These are phyloP conservation scores for Aspergillus ochraceoroseus DNA, from an alignment of 2,329 filamentous ascomycete species.

Conservation along the genomic window DNA sequence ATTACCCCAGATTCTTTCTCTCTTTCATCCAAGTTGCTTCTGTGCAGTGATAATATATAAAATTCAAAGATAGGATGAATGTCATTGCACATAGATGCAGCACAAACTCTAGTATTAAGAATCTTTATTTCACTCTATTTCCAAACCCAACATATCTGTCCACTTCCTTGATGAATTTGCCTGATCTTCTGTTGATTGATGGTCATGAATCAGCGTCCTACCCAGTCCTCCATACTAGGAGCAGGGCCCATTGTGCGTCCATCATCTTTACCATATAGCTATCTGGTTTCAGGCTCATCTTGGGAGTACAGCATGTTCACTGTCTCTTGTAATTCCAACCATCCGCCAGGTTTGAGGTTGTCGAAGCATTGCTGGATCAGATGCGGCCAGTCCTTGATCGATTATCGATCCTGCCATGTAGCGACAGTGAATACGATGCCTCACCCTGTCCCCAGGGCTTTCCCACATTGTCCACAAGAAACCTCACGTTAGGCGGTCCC, in stretches of 20 bases:
- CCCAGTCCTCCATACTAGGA: no score
- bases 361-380: slow-evolving; percentile 16
- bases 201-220: no score
- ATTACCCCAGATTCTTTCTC: no score
- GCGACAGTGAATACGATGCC: slow-evolving; percentile 33
- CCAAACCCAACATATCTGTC: slow-evolving; percentile 18
- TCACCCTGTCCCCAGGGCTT: slow-evolving; percentile 27
- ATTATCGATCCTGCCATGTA: slow-evolving; percentile 31
- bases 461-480: slow-evolving; percentile 35
- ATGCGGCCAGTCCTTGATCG: slow-evolving; percentile 29
- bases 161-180: slow-evolving; percentile 20
- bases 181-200: no score
- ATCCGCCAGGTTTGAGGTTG: slow-evolving; percentile 16
- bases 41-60: slow-evolving; percentile 13
- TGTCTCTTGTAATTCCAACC: slow-evolving; percentile 18
- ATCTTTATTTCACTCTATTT: slow-evolving; percentile 11
- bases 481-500: slow-evolving; percentile 37
- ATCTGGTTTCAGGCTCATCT: slow-evolving; percentile 13
- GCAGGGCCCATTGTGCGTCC: slow-evolving; percentile 20
- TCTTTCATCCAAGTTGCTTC: slow-evolving; percentile 11
- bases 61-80: slow-evolving; percentile 19
- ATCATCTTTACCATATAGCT: slow-evolving; percentile 17
- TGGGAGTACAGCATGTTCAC: slow-evolving; percentile 15
- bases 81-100: slow-evolving; percentile 11
- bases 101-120: slow-evolving; percentile 16